Base-by-base conservation (phyloP, 768 basidiomycete species). In the Kwoniella sp. region DNA sequence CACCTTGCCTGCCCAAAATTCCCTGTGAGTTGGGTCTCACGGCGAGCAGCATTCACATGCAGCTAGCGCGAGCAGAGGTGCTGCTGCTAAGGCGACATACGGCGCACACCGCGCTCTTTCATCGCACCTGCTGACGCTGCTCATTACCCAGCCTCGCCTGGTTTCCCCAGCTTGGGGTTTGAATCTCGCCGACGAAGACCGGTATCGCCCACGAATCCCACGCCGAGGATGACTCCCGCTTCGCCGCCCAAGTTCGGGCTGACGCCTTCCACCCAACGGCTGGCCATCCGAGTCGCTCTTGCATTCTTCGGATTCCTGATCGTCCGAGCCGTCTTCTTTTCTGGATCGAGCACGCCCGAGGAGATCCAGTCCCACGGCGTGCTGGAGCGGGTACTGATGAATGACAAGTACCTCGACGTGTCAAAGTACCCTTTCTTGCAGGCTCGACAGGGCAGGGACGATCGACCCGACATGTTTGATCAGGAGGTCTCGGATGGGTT, bases 371-470 rank as follows among this genome's bases (percentile, higher is more conserved):
- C 78, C 15, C 82, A 83, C 53, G 80, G 80, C 55, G 82, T 86
- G 14, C 77, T 87, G 34, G 84, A 87, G 65, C 78, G 84, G 12
- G 81, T 86, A 15, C 75, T 82, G 2, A 68, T 81, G 26, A 65
- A 74, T 0, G 89, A 90, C 75, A 87, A 84, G 71, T 81, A 80
- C 8, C 80, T 98, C 32, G 92, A 96, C 78, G 85, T 88, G 12
- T 88, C 91, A 56, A 84, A 83, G 57, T 83, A 92, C 76, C 81
- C 83, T 9, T 96, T 95, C 70, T 72, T 98, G 34, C 95, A 98
- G 76, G 80, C 82, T 2, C 80, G 95, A 28, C 81, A 89, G 77
- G 91, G 91, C 1, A 79, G 93, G 53, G 93, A 96, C 66, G 83
- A 75, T 62, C 78, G 83, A 39, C 80, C 82, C 1, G 93, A 95